A percentile compares a stretch with the other conserved stretches of the same genome.
Conservation (phyloP, 106 monocot genomes). For the Dendrobium nobile region DNA sequence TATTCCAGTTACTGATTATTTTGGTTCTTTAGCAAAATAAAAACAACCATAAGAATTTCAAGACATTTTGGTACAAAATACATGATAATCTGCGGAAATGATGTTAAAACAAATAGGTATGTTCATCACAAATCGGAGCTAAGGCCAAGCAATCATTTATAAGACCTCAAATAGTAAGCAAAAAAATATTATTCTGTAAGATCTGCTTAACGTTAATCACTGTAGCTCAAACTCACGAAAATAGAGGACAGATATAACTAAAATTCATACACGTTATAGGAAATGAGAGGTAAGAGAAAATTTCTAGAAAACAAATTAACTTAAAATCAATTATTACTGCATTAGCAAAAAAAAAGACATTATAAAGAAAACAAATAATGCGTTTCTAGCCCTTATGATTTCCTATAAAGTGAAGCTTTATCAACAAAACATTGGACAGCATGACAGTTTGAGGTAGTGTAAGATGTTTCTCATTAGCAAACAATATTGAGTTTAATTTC, state of each 20-base stretch:
- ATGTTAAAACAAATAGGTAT: background rate
- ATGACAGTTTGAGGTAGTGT: background rate
- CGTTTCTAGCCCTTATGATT: background rate
- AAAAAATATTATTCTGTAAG: background rate
- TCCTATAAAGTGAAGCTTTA: background rate
- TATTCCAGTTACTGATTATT: background rate
- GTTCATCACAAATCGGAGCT: background rate
- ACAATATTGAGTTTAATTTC: background rate
- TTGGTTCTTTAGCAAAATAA: background rate
- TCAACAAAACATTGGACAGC: background rate
- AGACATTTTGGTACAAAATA: background rate
- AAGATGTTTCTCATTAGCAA: background rate
- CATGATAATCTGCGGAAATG: background rate
- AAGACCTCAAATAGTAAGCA: background rate
- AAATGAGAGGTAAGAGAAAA: background rate
- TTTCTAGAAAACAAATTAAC: background rate
- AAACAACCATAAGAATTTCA: background rate
- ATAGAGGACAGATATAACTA: background rate
- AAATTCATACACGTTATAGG: background rate
- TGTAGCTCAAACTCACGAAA: background rate
- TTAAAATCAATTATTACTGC: background rate
- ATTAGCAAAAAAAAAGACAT: background rate
- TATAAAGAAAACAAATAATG: background rate
- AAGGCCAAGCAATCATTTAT: background rate
- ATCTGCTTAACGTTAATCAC: background rate